Percentiles rank a stretch among this genome's conserved stretches.
Conservation (phyloP, 1,139 yeast species). For the Geotrichum cucujoidarum region DNA sequence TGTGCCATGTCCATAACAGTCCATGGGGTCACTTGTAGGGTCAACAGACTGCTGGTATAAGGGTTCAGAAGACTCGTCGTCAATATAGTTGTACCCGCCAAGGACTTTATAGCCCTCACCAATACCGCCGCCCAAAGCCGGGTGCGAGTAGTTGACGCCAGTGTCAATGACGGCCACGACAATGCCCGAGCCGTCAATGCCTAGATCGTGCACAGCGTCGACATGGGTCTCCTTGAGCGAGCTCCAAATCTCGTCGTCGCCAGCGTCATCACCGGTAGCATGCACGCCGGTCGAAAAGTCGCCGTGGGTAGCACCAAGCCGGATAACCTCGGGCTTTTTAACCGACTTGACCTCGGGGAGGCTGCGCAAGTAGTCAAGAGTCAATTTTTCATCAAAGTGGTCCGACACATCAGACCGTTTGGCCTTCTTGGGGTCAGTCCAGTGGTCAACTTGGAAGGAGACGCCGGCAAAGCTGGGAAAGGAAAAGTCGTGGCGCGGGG, state of each 20-base stretch:
- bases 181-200: constrained; percentile 21
- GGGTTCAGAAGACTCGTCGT: background rate
- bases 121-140: constrained; percentile 25
- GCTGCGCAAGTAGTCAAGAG: constrained; percentile 1
- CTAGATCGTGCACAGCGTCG: constrained; percentile 20
- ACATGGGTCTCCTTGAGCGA: constrained; percentile 26
- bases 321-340: constrained; percentile 3
- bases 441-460: constrained; percentile 2
- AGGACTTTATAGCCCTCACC: constrained; percentile 23
- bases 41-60: background rate
- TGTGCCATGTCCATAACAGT: constrained; percentile 27
- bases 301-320: background rate
- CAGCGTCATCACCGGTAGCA: background rate
- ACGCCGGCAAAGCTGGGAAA: constrained; percentile 11
- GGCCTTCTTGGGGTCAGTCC: background rate
- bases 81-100: constrained; percentile 23
- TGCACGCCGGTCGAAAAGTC: background rate
- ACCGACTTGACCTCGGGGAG: constrained; percentile 16
- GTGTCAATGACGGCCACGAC: constrained; percentile 23
- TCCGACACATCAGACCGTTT: background rate
- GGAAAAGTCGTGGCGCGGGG: constrained; percentile 4
- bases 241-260: constrained; percentile 18
- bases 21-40: constrained; percentile 20
- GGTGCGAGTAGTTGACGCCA: constrained; percentile 23
- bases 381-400: background rate